Conservation (phyloP, 192 early-diverging fungal species). For the Backusella westeae region DNA sequence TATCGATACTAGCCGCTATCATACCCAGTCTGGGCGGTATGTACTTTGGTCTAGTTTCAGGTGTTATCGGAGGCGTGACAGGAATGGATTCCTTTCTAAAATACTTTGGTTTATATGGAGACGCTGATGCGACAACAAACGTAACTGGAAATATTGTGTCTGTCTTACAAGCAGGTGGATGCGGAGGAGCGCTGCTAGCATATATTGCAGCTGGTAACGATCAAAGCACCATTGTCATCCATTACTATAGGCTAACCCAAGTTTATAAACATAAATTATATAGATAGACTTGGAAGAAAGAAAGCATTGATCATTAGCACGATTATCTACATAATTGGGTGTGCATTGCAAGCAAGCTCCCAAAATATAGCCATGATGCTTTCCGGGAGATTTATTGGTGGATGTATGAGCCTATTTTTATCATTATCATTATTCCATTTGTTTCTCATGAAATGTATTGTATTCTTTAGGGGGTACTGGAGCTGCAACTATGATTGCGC, state of each 20-base stretch:
- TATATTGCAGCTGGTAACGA: neutral
- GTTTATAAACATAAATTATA: neutral
- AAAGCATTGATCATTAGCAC: neutral
- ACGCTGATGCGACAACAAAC: neutral
- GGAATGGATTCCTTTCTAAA: neutral
- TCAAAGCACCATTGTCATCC: neutral
- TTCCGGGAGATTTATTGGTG: neutral
- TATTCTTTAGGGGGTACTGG: neutral
- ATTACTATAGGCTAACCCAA: neutral
- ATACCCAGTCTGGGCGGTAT: neutral
- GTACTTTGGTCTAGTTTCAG: neutral
- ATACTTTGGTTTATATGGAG: neutral
- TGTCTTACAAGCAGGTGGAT: slow-evolving; percentile 5
- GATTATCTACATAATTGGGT: neutral
- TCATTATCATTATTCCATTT: neutral
- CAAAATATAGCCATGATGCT: slow-evolving; percentile 9
- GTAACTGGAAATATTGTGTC: slow-evolving; percentile 9
- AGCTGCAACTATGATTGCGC: neutral
- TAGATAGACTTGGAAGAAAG: slow-evolving; percentile 10
- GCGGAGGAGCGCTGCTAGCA: neutral
- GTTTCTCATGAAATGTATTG: neutral
- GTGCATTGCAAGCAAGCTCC: neutral
- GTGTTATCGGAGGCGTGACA: neutral
- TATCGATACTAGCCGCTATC: neutral
- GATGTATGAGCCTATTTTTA: neutral